Conservation (phyloP, 768 basidiomycete genomes). For the Trametes elegans region DNA sequence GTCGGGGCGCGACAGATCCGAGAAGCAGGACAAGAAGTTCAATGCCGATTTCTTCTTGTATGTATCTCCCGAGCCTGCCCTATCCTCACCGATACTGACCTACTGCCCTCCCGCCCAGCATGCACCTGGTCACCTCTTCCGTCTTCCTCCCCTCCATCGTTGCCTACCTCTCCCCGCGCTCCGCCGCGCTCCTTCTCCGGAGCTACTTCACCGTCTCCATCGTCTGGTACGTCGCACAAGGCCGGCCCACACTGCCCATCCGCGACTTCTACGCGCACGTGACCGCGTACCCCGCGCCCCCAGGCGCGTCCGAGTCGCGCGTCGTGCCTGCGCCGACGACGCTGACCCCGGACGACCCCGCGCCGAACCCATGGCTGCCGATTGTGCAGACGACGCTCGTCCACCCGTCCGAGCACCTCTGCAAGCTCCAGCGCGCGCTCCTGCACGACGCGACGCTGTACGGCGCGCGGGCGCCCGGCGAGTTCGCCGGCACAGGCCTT, state of each 20-base stretch:
- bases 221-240: conserved; percentile 55
- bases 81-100: too few species aligned
- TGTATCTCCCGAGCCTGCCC: too few species aligned
- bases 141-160: conserved; percentile 56
- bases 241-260: conserved; percentile 50
- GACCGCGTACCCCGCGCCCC: conserved; percentile 13
- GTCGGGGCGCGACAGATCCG: too few species aligned
- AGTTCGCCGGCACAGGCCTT: conserved; percentile 34
- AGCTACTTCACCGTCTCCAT: conserved; percentile 53
- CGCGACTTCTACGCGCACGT: conserved; percentile 42
- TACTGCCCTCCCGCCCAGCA: too few species aligned
- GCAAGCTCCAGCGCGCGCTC: conserved; percentile 50
- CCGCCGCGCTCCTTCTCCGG: conserved; percentile 53
- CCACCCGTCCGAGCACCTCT: conserved; percentile 59
- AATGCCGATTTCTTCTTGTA: too few species aligned
- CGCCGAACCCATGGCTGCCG: conserved; percentile 59
- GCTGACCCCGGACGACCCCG: conserved; percentile 34
- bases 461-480: conserved; percentile 37
- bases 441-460: conserved; percentile 45
- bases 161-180: conserved; percentile 33
- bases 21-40: too few species aligned
- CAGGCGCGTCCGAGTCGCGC: conserved; percentile 26
- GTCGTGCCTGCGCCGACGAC: conserved; percentile 27
- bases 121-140: conserved; percentile 66
- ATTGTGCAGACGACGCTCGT: conserved; percentile 51